Base-by-base conservation (phyloP, 2,329 filamentous ascomycete genomes). In the Colletotrichum euphorbiae region DNA sequence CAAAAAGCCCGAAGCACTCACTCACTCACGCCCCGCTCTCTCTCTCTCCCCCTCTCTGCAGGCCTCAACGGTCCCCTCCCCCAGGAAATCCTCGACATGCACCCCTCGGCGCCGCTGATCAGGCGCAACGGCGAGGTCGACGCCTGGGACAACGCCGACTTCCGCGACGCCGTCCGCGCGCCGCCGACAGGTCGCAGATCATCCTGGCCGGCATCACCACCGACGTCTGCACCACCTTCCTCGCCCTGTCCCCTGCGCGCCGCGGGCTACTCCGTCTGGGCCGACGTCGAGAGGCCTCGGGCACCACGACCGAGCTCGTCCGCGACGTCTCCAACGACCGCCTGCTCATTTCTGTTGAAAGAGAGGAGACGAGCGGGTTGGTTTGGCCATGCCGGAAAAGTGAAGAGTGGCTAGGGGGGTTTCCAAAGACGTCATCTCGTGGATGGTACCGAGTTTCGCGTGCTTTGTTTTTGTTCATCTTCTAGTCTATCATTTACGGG, bases 211-310 rank as follows among this genome's bases (percentile, higher is more conserved):
- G 91, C 7, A 92, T 93, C 73, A 85, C 87, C 2, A 93, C 91
- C 0, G 91, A 94, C 76, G 91, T 93, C 67, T 93, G 90, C 83
- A 92, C 90, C 21, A 83, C 91, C 0, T 93, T 93, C 81, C 84
- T 92, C 6, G 89, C 91, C 0, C 84, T 93, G n/a, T 91, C 90
- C 90, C 1, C 86, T 93, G 4, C 83, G 89, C 40, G 85, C 89
- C 13, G 90, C 87, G 48, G 91, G 91, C 28, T 94, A 93, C 81
- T 86, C 86, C 42, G 91, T 94, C 66, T 93, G 86, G 81, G 90
- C 90, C 72, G 92, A 93, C 78, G 85, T 89, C 59, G 91, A 93
- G 91, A 93, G 73, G 91, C 89, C 2, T 89, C 85, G 0, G 91
- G 90, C 1, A 93, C 91, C 1, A 89, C 89, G 19, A 87, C 85